Conservation (phyloP, 2,329 filamentous ascomycete genomes). For the Kalaharituber pfeilii region DNA sequence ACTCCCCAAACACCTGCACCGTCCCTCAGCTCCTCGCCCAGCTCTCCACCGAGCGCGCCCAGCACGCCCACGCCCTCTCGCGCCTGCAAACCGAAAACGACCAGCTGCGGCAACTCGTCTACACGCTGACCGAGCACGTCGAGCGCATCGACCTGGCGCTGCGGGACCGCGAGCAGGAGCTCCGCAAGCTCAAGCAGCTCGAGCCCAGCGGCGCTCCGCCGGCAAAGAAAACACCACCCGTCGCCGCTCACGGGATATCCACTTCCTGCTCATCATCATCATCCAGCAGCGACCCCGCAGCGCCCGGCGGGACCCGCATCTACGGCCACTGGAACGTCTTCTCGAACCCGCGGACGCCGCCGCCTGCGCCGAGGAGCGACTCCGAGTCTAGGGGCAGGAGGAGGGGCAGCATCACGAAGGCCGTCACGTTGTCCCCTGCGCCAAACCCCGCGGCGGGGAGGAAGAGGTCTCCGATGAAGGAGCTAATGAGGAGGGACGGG, state of each 20-base stretch:
- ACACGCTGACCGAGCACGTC: not conserved
- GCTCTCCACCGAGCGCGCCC: not conserved
- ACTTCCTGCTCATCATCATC: too few species aligned
- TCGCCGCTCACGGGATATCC: too few species aligned
- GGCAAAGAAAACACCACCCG: too few species aligned
- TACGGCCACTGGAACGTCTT: not conserved
- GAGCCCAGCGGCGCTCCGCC: not conserved
- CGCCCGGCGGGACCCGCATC: not conserved
- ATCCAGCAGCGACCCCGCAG: too few species aligned
- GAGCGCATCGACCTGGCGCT: not conserved
- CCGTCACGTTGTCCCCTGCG: too few species aligned
- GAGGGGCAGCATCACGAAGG: too few species aligned
- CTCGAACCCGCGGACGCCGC: not conserved
- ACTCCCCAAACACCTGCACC: too few species aligned
- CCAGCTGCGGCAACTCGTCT: not conserved
- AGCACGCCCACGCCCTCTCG: not conserved
- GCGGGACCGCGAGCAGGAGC: not conserved
- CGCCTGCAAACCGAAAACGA: not conserved
- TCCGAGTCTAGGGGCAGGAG: not conserved
- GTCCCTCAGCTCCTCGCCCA: not conserved
- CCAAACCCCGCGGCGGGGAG: too few species aligned
- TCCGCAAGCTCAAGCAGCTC: not conserved
- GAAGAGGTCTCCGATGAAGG: too few species aligned
- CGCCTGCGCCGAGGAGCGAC: not conserved
- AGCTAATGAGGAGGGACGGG: too few species aligned